These are phyloP conservation scores for Xylaria sp. DNA, from an alignment of 2,329 filamentous ascomycete species.

Conservation along the genomic window DNA sequence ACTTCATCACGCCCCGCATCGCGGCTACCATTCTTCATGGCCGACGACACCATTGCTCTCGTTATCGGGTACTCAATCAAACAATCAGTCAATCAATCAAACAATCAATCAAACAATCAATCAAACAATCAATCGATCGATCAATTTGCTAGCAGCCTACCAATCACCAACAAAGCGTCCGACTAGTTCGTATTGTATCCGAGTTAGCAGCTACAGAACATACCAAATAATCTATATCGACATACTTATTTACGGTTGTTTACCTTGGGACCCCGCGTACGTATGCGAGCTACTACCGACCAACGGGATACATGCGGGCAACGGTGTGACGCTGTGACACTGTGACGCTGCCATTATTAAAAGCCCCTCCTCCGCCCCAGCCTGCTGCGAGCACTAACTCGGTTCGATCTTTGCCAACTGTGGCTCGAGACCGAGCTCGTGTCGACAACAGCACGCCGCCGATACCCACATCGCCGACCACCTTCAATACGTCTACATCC, in stretches of 20 bases:
- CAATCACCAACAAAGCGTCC: not conserved
- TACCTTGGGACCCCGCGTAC: not conserved
- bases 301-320: constrained; percentile 16
- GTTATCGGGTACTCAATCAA: not conserved
- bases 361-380: constrained; percentile 2
- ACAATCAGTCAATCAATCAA: not conserved
- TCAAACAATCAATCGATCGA: not conserved
- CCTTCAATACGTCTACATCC: not conserved
- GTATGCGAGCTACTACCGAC: constrained; percentile 21
- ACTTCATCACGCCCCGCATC: constrained; percentile 1
- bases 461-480: not conserved
- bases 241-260: constrained; percentile 1
- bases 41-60: not conserved
- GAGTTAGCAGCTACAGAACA: not conserved
- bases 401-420: not conserved
- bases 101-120: constrained; percentile 4
- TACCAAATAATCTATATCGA: not conserved
- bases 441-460: not conserved
- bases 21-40: not conserved
- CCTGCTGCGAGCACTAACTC: constrained; percentile 6
- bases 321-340: constrained; percentile 19
- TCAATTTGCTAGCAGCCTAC: not conserved
- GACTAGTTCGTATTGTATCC: not conserved
- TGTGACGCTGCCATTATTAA: constrained; percentile 13
- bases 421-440: not conserved